Evolutionary conservation across 2,329 filamentous ascomycete species (phyloP).

Genomic region (Ciborinia camelliae): DNA sequence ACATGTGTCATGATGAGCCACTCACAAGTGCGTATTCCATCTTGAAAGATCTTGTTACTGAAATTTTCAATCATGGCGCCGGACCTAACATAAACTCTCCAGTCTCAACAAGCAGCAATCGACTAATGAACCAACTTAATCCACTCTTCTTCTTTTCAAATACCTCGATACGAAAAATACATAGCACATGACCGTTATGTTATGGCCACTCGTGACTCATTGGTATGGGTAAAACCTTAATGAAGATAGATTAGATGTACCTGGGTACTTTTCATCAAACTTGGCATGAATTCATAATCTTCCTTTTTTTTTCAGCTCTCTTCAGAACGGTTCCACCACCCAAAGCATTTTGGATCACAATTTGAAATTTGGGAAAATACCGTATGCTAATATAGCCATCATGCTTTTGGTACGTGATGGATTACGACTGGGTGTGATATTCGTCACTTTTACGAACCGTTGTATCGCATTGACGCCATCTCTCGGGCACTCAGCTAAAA

Average conservation of each 20-base stretch:
- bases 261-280: neutral
- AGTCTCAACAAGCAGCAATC: neutral
- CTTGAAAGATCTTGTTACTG: no score
- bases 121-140: neutral
- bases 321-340: constrained; percentile 12
- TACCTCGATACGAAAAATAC: constrained; percentile 1
- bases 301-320: constrained; percentile 12
- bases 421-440: neutral
- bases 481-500: constrained; percentile 10
- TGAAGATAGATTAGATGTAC: neutral
- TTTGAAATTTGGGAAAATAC: neutral
- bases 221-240: constrained; percentile 4
- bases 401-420: neutral
- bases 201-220: neutral
- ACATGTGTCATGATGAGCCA: neutral
- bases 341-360: constrained; percentile 1
- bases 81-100: neutral
- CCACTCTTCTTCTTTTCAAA: constrained; percentile 1
- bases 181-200: constrained; percentile 1
- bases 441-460: constrained; percentile 13
- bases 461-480: constrained; percentile 17
- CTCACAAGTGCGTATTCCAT: no score
- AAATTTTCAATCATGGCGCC: neutral
- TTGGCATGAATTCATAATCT: neutral
- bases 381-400: neutral